Conservation (phyloP, 1,139 yeast species). For the Nakaseomyces nivariensis region DNA sequence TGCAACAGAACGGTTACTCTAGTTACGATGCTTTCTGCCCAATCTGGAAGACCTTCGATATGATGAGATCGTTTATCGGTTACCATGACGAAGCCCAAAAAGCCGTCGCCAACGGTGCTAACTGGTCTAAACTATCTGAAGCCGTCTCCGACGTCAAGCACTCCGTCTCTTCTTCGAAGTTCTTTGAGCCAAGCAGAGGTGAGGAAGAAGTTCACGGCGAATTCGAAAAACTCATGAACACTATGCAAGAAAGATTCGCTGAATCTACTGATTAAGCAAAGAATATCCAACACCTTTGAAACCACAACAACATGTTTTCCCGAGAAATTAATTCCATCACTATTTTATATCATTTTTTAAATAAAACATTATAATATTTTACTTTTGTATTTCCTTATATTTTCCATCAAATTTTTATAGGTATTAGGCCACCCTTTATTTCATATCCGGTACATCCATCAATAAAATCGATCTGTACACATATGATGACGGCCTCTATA, state of each 20-base stretch:
- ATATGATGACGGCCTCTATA: too few relatives aligned
- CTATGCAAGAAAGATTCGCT: slow-evolving; percentile 83
- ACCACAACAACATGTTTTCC: neutral
- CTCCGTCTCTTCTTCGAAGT: slow-evolving; percentile 86
- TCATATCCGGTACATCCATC: too few relatives aligned
- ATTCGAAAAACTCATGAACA: slow-evolving; percentile 64
- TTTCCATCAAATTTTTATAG: neutral
- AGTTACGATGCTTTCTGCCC: slow-evolving; percentile 98
- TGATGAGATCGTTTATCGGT: slow-evolving; percentile 90
- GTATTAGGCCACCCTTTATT: neutral
- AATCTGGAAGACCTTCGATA: slow-evolving; percentile 95
- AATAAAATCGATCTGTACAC: too few relatives aligned
- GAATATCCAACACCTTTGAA: neutral
- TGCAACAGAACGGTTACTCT: slow-evolving; percentile 98
- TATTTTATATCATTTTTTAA: too few relatives aligned
- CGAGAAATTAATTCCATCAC: neutral
- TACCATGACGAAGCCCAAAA: slow-evolving; percentile 97
- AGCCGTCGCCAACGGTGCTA: slow-evolving; percentile 88
- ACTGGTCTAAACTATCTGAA: slow-evolving; percentile 87
- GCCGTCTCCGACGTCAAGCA: slow-evolving; percentile 86
- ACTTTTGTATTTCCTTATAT: too few relatives aligned
- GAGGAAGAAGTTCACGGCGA: slow-evolving; percentile 67
- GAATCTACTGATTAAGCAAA: slow-evolving; percentile 74
- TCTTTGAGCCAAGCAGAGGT: slow-evolving; percentile 92
- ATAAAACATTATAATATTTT: too few relatives aligned